Base-by-base conservation (phyloP, 768 basidiomycete species). In the Leccinum boreale region DNA sequence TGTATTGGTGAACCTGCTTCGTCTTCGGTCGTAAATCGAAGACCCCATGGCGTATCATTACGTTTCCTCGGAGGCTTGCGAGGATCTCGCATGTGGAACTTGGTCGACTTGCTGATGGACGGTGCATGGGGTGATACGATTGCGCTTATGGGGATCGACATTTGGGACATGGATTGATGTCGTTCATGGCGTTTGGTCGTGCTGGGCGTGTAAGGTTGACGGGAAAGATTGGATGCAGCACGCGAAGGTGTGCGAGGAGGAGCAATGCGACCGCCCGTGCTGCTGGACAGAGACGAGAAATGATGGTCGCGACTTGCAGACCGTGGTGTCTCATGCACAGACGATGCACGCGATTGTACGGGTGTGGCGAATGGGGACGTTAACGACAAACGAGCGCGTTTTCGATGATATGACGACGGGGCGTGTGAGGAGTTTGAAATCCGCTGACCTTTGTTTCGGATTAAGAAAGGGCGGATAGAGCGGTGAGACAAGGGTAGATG, bases 51-150 rank as follows among this genome's bases (percentile, higher is more conserved):
- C 2, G 89, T 90, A 52, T 76, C 73, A 56, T 81, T 78, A 4
- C 81, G 65, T 57, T 68, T 71, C 46, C 79, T 83, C 1, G 81
- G 79, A 5, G 88, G 87, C 62, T 78, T 86, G 19, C 84, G 81
- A 0, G 89, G 90, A 70, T 92, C 90, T 33, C 87, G 84, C 90
- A 92, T 92, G 65, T 91, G 88, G 63, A 85, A 92, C 17, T 77
- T 79, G 28, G 80, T 72, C 12, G 84, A 84, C 47, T 75, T 78
- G 36, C 77, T 73, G 39, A 92, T 65, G 8, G 90, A 91, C 5
- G 89, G 90, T 24, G 87, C 89, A 65, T 88, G 89, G 0, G 90
- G 89, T 3, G 88, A 85, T 45, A 92, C 79, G 61, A 90, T 75
- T 3, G 90, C 90, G 42, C 86, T 87, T 55, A 92, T 81, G 3